Base-by-base conservation (phyloP, 2,329 filamentous ascomycete genomes). In the Xylaria multiplex region DNA sequence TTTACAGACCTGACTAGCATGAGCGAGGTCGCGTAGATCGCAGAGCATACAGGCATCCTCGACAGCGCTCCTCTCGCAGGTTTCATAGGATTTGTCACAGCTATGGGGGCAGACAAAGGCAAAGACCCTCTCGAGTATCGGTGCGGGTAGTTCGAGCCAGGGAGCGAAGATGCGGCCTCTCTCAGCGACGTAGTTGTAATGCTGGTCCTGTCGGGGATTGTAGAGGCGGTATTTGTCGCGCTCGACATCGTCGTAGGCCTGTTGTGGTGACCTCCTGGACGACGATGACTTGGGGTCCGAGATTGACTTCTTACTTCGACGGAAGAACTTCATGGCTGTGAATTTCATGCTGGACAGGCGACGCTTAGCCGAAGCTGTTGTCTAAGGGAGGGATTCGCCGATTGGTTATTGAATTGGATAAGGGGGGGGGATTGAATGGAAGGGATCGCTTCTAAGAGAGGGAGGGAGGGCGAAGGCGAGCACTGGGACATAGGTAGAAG, bases 1-100 rank as follows among this genome's bases (percentile, higher is more conserved):
- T 73, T 88, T 88, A 77, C 88, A 92, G 57, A 93, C 92, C 76
- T 88, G 84, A 45, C 89, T 88, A 77, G 92, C 95, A 78, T 93
- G 89, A 59, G 93, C 89, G 62, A 97, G 86, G 79, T 97, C 93
- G 71, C 94, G 90, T 82, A 96, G 86, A 81, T 97, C 93, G 81
- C 95, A 98, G 71, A 97, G 89, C 91, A 96, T 95, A 81, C 95
- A 98, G 63, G 89, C 89, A 80, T 93, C 90, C 71, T 91, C 90
- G 56, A 88, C 86, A 71, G 91, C 88, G 66, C 91, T 93, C 74
- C 92, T 87, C 81, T 98, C 95, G 75, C 92, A 95, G 48, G 89
- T 90, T 71, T 93, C 90, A 78, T 96, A 96, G 66, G 85, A 89
- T 76, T 90, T 84, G 79, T 98, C 94, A 60, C 82, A 81, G 42